Conservation (phyloP, 352 stramenopile genomes). For the Phytophthora cajani region DNA sequence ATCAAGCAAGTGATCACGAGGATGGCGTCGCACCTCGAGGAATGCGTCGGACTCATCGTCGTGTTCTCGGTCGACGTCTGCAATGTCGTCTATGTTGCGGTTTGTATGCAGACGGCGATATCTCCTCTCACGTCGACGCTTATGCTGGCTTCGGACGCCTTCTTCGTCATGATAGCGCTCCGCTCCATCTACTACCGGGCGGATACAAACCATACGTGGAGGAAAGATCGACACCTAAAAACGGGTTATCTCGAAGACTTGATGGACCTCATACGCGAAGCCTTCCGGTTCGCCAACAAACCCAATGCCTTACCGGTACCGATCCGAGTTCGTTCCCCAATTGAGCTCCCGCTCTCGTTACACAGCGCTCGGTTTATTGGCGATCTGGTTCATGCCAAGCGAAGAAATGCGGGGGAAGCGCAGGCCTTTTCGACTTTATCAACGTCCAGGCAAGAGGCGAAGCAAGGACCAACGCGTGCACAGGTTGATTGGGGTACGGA, state of each 20-base stretch:
- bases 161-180: slow-evolving; percentile 11
- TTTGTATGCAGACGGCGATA: slow-evolving; percentile 37
- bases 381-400: slow-evolving; percentile 8
- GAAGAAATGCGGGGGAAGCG: slow-evolving; percentile 14
- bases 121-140: slow-evolving; percentile 20
- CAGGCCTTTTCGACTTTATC: neutral
- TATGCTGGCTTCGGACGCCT: slow-evolving; percentile 27
- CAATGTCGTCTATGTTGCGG: slow-evolving; percentile 35
- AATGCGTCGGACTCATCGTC: slow-evolving; percentile 27
- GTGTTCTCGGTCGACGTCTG: slow-evolving; percentile 45
- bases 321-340: slow-evolving; percentile 23
- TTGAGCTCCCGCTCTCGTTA: slow-evolving; percentile 17
- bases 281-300: slow-evolving; percentile 10
- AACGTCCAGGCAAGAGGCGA: neutral
- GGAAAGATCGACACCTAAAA: neutral
- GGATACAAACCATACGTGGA: neutral
- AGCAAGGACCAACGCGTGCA: neutral
- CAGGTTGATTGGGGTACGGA: no score
- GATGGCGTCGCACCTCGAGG: slow-evolving; percentile 19
- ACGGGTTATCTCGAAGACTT: neutral
- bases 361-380: slow-evolving; percentile 18
- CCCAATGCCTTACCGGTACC: slow-evolving; percentile 1
- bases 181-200: neutral
- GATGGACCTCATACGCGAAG: slow-evolving; percentile 7
- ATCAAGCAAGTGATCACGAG: slow-evolving; percentile 29